Percentiles rank a stretch among this genome's conserved stretches.
Evolutionary conservation across 2,329 filamentous ascomycete genomes (phyloP).

Genomic region (Diaporthe amygdali): DNA sequence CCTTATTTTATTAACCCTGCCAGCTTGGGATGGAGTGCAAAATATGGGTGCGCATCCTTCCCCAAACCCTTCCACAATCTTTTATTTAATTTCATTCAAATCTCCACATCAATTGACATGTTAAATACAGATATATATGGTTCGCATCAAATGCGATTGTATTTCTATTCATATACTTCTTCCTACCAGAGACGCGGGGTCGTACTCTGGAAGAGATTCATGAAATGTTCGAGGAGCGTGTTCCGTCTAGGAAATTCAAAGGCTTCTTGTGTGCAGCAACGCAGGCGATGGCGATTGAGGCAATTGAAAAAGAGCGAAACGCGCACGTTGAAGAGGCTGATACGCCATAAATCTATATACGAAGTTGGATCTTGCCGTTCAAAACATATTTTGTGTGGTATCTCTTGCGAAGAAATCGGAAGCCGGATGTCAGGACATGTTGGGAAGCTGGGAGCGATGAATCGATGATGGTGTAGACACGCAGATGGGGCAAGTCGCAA

Average conservation of each 20-base stretch:
- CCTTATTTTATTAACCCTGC: slow-evolving; percentile 50
- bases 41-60: slow-evolving; percentile 33
- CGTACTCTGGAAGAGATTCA: slow-evolving; percentile 55
- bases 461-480: not conserved
- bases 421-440: not conserved
- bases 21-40: slow-evolving; percentile 41
- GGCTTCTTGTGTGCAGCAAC: not conserved
- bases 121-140: slow-evolving; percentile 41
- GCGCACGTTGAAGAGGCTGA: not conserved
- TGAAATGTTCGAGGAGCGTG: slow-evolving; percentile 41
- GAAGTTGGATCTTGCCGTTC: no score
- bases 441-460: not conserved
- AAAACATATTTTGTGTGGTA: not conserved
- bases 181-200: slow-evolving; percentile 49
- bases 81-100: not conserved
- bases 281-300: not conserved
- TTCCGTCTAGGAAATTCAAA: slow-evolving; percentile 28
- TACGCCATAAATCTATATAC: not conserved
- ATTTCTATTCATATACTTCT: slow-evolving; percentile 47
- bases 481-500: no score
- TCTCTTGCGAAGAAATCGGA: not conserved
- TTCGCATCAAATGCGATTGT: slow-evolving; percentile 41
- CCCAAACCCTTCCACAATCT: not conserved
- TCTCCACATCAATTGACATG: not conserved
- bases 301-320: not conserved